Base-by-base conservation (phyloP, 2,329 filamentous ascomycete genomes). In the Monilinia laxa region DNA sequence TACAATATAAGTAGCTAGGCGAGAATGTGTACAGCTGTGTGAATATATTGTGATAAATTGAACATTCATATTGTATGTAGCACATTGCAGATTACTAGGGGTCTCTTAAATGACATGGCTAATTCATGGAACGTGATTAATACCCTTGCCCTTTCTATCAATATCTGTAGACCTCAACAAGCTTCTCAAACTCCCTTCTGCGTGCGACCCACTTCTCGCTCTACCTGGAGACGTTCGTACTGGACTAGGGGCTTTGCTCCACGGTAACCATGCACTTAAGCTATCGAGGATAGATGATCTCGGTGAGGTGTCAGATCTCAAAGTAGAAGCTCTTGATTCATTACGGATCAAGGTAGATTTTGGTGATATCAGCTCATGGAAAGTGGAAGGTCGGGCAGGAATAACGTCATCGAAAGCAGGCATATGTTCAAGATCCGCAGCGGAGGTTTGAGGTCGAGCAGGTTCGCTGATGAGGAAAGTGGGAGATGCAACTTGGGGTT, bases 381-480 rank as follows among this genome's bases (percentile, higher is more conserved):
- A 51, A 20, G 68, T 70, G 25, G 71, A 68, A 25, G 72, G 70
- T 42, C 45, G 65, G 11, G 65, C 52, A 23, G 62, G 62, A n/a
- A 59, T 45, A 49, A 59, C 11, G 23, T 67, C 25, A 20, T 69
- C 69, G 67, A 71, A 70, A 7, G 42, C 64, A 25, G 70, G 66
- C 1, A 69, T 62, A 23, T 56, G 72, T 6, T 73, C 65, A 9
- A 73, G 69, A 62, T 74, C 71, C 3, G 75, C 74, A 7, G 77
- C 82, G 0, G 84, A 87, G 1, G 84, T 86, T 70, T 85, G 83
- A 1, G 86, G 85, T 23, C 81, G 74, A n/a, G 85, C 84, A 4
- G 83, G 85, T 63, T 84, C 81, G 70, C 86, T 81, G 9, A 86
- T 76, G 14, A 88, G 78, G 23, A 79, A 79, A 1, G 78, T 76